phyloP scores from a whole-genome alignment of 2,329 filamentous ascomycete genomes.

The Arachnopeziza araneosa region DNA sequence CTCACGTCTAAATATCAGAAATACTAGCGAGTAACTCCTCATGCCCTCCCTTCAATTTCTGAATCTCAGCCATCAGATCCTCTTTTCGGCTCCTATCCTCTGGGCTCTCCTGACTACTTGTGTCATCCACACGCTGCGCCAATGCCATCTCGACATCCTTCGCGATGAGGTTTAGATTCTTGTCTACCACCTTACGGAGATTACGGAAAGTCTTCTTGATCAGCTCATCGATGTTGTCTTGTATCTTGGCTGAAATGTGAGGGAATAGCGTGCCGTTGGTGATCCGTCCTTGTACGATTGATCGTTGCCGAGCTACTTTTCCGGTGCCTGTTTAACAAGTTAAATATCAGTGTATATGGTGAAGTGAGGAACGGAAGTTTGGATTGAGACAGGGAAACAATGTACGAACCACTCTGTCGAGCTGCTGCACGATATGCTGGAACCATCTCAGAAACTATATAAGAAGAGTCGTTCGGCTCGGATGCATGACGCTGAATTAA shows the following conservation, averaged over 20 bases:
- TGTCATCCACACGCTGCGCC: not conserved
- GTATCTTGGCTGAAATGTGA: constrained; percentile 13
- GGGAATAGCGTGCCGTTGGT: constrained; percentile 16
- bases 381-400: not conserved
- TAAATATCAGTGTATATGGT: constrained; percentile 1
- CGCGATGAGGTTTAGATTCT: constrained; percentile 4
- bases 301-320: constrained; percentile 9
- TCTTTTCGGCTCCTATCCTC: constrained; percentile 7
- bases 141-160: constrained; percentile 12
- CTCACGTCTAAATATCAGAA: constrained; percentile 5
- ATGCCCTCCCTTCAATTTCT: constrained; percentile 7
- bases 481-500: constrained; percentile 13
- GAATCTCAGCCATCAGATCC: constrained; percentile 7
- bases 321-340: constrained; percentile 8
- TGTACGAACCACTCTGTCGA: constrained; percentile 12
- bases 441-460: constrained; percentile 16
- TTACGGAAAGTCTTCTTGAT: constrained; percentile 7
- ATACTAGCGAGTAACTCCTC: constrained; percentile 8
- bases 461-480: constrained; percentile 17
- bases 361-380: not conserved
- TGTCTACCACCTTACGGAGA: constrained; percentile 1
- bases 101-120: not conserved
- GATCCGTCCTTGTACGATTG: constrained; percentile 12
- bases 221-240: constrained; percentile 5
- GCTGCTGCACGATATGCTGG: constrained; percentile 14